Conservation (phyloP, 106 monocot species). For the Dendrobium officinale region DNA sequence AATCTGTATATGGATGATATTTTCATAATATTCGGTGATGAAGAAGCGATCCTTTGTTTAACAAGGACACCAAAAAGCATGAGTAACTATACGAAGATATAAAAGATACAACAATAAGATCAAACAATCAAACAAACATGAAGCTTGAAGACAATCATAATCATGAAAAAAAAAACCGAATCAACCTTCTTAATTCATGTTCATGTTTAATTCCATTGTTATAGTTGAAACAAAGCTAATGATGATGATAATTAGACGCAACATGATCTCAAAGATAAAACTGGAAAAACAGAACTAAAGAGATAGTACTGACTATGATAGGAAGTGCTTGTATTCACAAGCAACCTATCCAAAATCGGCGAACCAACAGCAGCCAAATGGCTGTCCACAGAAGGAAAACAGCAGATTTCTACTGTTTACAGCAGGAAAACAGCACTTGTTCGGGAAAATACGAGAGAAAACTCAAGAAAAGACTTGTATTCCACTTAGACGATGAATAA, state of each 20-base stretch:
- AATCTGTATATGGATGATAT: background rate
- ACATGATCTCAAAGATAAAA: background rate
- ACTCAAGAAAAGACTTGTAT: no score
- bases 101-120: background rate
- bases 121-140: background rate
- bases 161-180: background rate
- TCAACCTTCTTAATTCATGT: background rate
- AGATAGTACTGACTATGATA: background rate
- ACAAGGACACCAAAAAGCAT: background rate
- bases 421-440: no score
- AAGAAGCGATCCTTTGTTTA: background rate
- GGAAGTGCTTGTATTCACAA: no score
- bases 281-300: background rate
- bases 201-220: background rate
- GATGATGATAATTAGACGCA: background rate
- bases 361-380: no score
- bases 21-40: background rate
- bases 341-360: no score
- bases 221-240: background rate
- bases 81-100: background rate
- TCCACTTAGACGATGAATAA: no score
- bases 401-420: no score
- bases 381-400: no score
- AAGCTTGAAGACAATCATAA: background rate
- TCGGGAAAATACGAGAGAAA: no score